Evolutionary conservation across 1,284 basidiomycete species (phyloP), one percentile per base, ranked within the genome.

Genomic region (Ganoderma lucidum): DNA sequence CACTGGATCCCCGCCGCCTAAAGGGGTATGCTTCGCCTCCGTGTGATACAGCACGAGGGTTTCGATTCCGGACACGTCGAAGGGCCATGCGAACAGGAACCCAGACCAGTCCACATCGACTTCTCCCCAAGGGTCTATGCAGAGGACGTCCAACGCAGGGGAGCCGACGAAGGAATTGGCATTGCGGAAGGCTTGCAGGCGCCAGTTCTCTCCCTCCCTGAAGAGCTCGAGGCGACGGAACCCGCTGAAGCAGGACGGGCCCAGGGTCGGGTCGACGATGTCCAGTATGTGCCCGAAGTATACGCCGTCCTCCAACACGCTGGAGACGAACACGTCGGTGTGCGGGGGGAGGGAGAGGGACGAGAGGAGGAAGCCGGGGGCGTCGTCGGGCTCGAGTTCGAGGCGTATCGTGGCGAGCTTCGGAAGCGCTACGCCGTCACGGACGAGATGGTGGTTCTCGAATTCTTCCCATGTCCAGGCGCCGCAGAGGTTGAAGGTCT

Each of bases 41-140:
- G 60, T 68, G 30, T 61, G 39, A 10, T 12, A 39, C 23, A 64
- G 69, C 41, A 59, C 65, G 4, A 66, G 67, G 35, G 65, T 70
- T 44, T 61, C 59, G 39, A 61, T 61, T 5, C 23, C 39, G 2
- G 59, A 61, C 37, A 23, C 14, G 15, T 61, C 53, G 30, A 56
- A 56, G 14, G 53, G 30, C 53, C 44, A 45, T n/a, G 2, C 15
- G 44, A 41, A 14, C 10, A 41, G 39, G 39, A 41, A 41, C 6
- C 39, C 39, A 41, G 8, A 2, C 39, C 39, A 41, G 39, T 41
- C 39, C 6, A 41, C 39, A 12, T 51, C 48, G n/a, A 12, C 3
- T 14, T 32, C 15, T 23, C 23, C 48, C 53, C 53, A 56, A 5
- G 14, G 30, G 23, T 61, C n/a, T 8, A 15, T 30, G n/a, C 59